Conservation (phyloP, 2,329 filamentous ascomycete species). For the Tolypocladium tundrense region DNA sequence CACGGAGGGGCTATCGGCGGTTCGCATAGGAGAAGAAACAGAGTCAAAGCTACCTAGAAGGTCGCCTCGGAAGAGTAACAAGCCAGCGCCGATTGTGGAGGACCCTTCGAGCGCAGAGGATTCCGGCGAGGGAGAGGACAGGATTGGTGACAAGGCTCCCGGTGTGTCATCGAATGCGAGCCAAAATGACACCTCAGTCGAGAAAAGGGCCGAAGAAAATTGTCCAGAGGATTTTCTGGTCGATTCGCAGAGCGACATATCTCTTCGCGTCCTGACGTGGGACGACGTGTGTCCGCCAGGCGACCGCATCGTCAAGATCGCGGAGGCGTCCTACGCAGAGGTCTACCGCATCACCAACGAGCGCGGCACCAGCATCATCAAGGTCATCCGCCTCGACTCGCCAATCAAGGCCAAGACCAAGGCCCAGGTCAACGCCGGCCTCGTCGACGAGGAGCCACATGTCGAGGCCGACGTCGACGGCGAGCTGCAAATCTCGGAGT, state of each 20-base stretch:
- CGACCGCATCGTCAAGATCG: constrained; percentile 50
- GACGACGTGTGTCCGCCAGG: constrained; percentile 43
- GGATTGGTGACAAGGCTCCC: background rate
- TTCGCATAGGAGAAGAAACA: constrained; percentile 15
- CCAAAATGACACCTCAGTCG: background rate
- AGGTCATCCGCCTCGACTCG: constrained; percentile 49
- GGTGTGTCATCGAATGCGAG: background rate
- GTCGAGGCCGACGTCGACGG: constrained; percentile 43
- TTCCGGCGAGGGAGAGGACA: background rate
- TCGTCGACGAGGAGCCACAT: constrained; percentile 51
- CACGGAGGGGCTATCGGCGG: constrained; percentile 21
- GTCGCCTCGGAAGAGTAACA: constrained; percentile 9
- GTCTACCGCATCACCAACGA: constrained; percentile 53
- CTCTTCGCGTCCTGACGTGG: constrained; percentile 41
- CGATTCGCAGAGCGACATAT: constrained; percentile 6
- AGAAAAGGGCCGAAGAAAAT: constrained; percentile 6
- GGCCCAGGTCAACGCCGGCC: constrained; percentile 38
- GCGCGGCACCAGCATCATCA: constrained; percentile 53
- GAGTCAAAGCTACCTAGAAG: background rate
- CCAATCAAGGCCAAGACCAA: constrained; percentile 49
- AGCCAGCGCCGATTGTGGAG: background rate
- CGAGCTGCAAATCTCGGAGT: constrained; percentile 53
- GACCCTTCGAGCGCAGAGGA: background rate
- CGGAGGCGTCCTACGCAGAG: constrained; percentile 57
- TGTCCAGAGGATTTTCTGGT: background rate